These are phyloP conservation scores for Silene coronaria DNA, from an alignment of 179 eudicot genomes.

Conservation along the genomic window DNA sequence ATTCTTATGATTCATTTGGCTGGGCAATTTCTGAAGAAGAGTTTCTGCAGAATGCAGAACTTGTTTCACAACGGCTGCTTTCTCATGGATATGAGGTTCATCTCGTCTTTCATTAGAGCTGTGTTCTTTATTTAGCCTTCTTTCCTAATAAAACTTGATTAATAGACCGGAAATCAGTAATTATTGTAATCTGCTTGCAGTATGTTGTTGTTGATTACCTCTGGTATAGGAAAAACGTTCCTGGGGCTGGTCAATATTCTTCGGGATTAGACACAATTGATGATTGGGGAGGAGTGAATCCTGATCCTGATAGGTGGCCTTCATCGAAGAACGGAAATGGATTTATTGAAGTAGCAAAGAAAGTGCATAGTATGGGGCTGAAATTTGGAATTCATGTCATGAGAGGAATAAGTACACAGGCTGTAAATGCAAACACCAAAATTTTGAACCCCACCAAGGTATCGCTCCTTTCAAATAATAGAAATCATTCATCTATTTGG, in stretches of 20 bases:
- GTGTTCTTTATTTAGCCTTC: neutral
- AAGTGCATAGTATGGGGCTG: constrained; percentile 82
- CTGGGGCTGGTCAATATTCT: constrained; percentile 64
- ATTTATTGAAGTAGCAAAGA: constrained; percentile 58
- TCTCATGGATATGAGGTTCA: constrained; percentile 77
- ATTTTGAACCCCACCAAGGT: constrained; percentile 71
- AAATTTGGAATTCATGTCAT: constrained; percentile 95
- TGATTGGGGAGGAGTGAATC: constrained; percentile 91
- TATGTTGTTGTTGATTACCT: constrained; percentile 95
- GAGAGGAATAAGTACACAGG: constrained; percentile 88
- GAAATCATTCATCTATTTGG: too few relatives aligned
- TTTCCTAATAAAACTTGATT: neutral
- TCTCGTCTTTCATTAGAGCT: neutral
- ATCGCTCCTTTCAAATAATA: constrained; percentile 9
- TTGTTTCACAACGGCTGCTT: constrained; percentile 52
- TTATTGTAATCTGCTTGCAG: constrained; percentile 33
- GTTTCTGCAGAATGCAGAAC: constrained; percentile 70
- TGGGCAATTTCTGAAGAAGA: constrained; percentile 77
- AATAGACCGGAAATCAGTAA: neutral
- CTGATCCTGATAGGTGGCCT: constrained; percentile 90
- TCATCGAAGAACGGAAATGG: constrained; percentile 73
- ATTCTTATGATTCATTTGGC: constrained; percentile 86
- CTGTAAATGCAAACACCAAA: constrained; percentile 71
- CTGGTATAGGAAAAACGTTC: constrained; percentile 77
- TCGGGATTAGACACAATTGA: constrained; percentile 80